Evolutionary conservation across 768 basidiomycete genomes (phyloP), one percentile per base, ranked within the genome.

Genomic region (Cubamyces sp.): DNA sequence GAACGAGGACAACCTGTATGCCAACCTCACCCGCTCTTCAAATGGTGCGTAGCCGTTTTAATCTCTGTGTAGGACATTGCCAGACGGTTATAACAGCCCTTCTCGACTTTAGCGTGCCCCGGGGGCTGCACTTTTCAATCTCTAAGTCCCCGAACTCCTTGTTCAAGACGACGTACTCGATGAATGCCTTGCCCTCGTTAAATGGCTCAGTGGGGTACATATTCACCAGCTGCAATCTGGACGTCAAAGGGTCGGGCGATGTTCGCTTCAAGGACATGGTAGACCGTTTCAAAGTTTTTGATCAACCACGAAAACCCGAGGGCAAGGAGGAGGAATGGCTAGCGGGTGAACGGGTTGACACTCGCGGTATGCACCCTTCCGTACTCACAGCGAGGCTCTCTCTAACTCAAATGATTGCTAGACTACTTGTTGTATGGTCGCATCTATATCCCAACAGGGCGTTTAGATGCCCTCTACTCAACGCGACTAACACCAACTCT

Each of bases 391-490:
- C 40, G 19, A 34, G 37, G 52, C 62, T 56, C 60, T 59, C 62
- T 58, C 60, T 62, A 56, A 73, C 68, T 73, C 65, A 59, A 45
- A 60, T 64, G 63, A 37, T 1, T 45, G 61, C 58, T 66, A 96
- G 96, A 98, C 75, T 98, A 95, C 74, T 83, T 98, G 41, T 79
- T 98, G 23, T 98, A 96, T 73, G 96, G 96, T 16, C 87, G 94
- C 3, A 81, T 96, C 42, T 94, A 96, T 74, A 82, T 97, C 5
- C 96, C 96, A 1, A 89, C 91, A 0, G 87, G 94, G 11, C 81
- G 94, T 46, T 79, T 98, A 42, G 94, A 97, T 68, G 96, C 94
- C 0, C 76, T 98, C 19, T 97, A 95, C 65, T 91, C 94, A 1
- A 90, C 87, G 21, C 83, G 95, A 15, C 69, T 97, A 21, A 82